Evolutionary conservation across 2,329 filamentous ascomycete species (phyloP).

Genomic region (Penicillium sp.): DNA sequence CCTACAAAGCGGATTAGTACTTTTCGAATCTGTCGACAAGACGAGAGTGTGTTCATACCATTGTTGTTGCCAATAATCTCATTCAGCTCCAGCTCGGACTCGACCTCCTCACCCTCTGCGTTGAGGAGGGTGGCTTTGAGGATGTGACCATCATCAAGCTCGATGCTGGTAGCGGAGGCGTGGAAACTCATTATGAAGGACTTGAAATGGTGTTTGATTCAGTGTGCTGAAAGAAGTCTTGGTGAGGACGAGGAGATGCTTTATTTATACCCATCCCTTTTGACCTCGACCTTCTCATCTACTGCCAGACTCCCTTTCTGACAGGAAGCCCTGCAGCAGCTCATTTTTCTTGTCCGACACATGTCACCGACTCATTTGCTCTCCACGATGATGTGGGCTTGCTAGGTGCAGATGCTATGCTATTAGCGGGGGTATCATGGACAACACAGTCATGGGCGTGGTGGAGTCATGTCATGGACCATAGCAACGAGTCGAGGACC

Average conservation of each 20-base stretch:
- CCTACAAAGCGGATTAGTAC: conserved; percentile 28
- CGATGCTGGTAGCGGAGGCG: conserved; percentile 48
- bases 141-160: conserved; percentile 54
- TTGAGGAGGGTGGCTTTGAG: conserved; percentile 48
- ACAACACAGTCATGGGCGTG: not conserved
- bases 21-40: not conserved
- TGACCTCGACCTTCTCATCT: not conserved
- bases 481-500: not conserved
- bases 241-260: not conserved
- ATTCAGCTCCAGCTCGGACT: conserved; percentile 55
- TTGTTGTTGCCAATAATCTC: conserved; percentile 54
- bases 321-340: conserved; percentile 8
- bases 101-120: conserved; percentile 46
- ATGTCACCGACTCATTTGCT: conserved; percentile 22
- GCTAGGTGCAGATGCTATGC: conserved; percentile 7
- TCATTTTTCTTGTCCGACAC: conserved; percentile 18
- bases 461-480: not conserved
- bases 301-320: not conserved
- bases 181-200: conserved; percentile 53
- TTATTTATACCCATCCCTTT: not conserved
- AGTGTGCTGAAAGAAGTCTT: not conserved
- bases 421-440: not conserved
- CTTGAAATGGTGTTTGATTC: not conserved
- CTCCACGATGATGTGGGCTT: conserved; percentile 9
- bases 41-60: conserved; percentile 36